Evolutionary conservation across 257 asterid species (phyloP), one percentile per base, ranked within the genome.

Genomic region (Scutellaria baicalensis): DNA sequence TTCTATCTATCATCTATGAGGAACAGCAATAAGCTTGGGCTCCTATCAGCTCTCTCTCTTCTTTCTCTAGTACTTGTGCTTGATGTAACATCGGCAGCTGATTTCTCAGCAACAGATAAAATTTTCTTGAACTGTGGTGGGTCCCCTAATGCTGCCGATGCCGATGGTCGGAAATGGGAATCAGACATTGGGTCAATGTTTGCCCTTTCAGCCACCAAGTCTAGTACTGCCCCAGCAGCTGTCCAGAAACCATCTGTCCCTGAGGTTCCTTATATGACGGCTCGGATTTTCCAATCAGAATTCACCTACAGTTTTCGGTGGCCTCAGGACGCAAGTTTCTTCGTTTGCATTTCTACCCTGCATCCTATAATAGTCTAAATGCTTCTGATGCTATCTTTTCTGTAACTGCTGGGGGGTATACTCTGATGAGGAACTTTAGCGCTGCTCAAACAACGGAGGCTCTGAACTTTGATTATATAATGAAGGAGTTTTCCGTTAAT

Each of bases 51-150:
- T 23, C 61, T 76, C 20, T 18, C 64, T 31, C 47, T 74, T 47
- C 64, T 79, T 65, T 23, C 40, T 61, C 56, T 77, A 47, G 68
- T 39, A 3, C 20, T 64, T 54, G 63, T 44, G 70, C 36, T 69
- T 47, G 77, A 71, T 69, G 64, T 69, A 21, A 31, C 68, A 12
- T 75, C 80, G 3, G 85, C 87, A 23, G 84, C 81, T 12, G 80
- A 85, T 80, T 93, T 83, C 75, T 81, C 69, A 16, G 84, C 97
- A 2, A 84, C 93, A 3, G 97, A 93, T 69, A 71, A 83, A 74
- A 88, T 88, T 73, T 84, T 90, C 75, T 66, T 93, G 68, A 93
- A 81, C 76, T 90, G 98, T 66, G 98, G 98, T 52, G 97, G 96
- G 6, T 92, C 89, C 17, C 64, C 91, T 1, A 84, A 82, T 35